A percentile compares a stretch with the other conserved stretches of the same genome.
phyloP scores from a whole-genome alignment of 192 early-diverging fungal species.

The Geranomyces michiganensis region DNA sequence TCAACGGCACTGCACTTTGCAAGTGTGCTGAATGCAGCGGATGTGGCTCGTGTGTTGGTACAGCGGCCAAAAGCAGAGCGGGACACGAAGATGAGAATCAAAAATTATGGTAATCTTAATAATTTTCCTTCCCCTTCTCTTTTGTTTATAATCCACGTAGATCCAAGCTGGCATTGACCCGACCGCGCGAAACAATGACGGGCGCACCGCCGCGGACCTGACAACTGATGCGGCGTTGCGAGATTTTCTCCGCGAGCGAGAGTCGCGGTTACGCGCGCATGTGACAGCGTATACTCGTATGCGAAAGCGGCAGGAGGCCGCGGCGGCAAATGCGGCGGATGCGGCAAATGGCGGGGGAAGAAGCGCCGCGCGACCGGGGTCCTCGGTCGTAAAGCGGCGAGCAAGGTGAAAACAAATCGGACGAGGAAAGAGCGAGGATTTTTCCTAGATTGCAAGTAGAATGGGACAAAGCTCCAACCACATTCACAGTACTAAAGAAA shows the following conservation, averaged over 20 bases:
- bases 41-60: constrained; percentile 23
- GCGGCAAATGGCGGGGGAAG: not conserved
- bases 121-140: not conserved
- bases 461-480: no score
- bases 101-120: no score
- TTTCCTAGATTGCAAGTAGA: no score
- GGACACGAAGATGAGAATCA: no score
- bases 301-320: not conserved
- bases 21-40: constrained; percentile 17
- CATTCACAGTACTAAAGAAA: no score
- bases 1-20: constrained; percentile 29
- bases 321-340: not conserved
- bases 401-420: no score
- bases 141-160: no score
- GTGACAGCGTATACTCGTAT: not conserved
- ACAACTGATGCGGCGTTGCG: constrained; percentile 18
- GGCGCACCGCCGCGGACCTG: constrained; percentile 15
- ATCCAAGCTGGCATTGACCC: constrained; percentile 24
- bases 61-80: no score
- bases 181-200: constrained; percentile 27
- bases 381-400: not conserved
- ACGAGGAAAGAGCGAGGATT: no score
- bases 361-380: not conserved
- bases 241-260: constrained; percentile 3
- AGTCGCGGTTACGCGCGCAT: not conserved